A percentile compares a stretch with the other conserved stretches of the same genome.
These are phyloP conservation scores for Myxozyma mucilagina DNA, from an alignment of 805 yeast genomes.

Conservation along the genomic window DNA sequence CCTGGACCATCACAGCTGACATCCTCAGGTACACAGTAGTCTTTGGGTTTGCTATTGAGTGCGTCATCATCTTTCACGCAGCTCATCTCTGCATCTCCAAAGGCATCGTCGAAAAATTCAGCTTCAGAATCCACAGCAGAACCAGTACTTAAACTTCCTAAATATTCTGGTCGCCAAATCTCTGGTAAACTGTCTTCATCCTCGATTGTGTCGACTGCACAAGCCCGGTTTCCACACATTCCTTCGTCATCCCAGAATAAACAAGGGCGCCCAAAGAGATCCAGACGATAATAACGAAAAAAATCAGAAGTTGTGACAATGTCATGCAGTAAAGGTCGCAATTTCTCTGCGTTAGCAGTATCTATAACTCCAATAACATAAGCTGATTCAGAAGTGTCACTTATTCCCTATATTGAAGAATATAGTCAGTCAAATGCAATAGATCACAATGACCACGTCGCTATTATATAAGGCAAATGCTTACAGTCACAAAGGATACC, in stretches of 20 bases:
- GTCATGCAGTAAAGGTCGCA: constrained; percentile 52
- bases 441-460: constrained; percentile 5
- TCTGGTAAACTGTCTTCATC: constrained; percentile 72
- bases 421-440: not conserved
- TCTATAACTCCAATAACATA: constrained; percentile 46
- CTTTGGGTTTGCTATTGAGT: constrained; percentile 50
- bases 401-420: not conserved
- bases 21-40: constrained; percentile 49
- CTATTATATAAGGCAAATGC: not conserved
- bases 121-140: constrained; percentile 41
- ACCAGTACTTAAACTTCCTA: constrained; percentile 50
- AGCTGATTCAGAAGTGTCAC: constrained; percentile 20
- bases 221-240: constrained; percentile 83
- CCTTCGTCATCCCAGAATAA: constrained; percentile 79
- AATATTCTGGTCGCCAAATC: constrained; percentile 68
- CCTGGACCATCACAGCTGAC: constrained; percentile 39
- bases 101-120: constrained; percentile 42
- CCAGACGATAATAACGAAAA: constrained; percentile 83
- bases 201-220: constrained; percentile 84
- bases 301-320: constrained; percentile 68
- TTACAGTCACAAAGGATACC: not conserved
- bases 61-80: constrained; percentile 41
- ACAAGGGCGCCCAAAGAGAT: constrained; percentile 68
- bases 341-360: constrained; percentile 47
- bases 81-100: constrained; percentile 38